phyloP scores from a whole-genome alignment of 2,329 filamentous ascomycete species.

The Claviceps sp. region DNA sequence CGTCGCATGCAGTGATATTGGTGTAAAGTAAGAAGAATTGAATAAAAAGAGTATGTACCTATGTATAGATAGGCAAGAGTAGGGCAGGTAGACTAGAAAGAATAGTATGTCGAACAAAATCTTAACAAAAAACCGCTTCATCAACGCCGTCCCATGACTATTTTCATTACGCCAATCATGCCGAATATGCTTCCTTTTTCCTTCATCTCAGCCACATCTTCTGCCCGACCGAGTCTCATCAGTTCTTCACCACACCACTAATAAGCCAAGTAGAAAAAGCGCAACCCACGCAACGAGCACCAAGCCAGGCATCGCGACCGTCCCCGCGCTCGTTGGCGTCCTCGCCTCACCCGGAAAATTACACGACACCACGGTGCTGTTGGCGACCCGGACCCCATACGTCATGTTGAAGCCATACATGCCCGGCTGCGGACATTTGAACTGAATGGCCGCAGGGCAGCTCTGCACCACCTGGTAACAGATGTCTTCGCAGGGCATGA shows the following conservation, averaged over 20 bases:
- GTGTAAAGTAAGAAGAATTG: background rate
- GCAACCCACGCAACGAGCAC: background rate
- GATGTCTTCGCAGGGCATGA: constrained; percentile 76
- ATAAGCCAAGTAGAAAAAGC: background rate
- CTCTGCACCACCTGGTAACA: constrained; percentile 78
- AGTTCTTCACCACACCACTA: background rate
- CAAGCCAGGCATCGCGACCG: constrained; percentile 7
- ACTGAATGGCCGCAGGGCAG: constrained; percentile 65
- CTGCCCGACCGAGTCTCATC: background rate
- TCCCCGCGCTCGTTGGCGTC: constrained; percentile 14
- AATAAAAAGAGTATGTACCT: too few relatives aligned
- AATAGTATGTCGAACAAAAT: background rate
- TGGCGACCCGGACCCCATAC: constrained; percentile 18
- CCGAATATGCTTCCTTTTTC: background rate
- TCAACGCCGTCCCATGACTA: background rate
- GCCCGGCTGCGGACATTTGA: constrained; percentile 52
- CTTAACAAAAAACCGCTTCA: background rate
- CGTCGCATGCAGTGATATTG: background rate
- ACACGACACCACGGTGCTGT: constrained; percentile 18
- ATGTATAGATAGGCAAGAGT: background rate
- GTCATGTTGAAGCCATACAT: constrained; percentile 21
- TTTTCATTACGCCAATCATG: background rate
- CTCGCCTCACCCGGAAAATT: constrained; percentile 26
- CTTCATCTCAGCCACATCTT: background rate
- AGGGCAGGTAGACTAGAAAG: too few relatives aligned